Base-by-base conservation (phyloP, 2,329 filamentous ascomycete species). In the Tolypocladium cylindrosporum region DNA sequence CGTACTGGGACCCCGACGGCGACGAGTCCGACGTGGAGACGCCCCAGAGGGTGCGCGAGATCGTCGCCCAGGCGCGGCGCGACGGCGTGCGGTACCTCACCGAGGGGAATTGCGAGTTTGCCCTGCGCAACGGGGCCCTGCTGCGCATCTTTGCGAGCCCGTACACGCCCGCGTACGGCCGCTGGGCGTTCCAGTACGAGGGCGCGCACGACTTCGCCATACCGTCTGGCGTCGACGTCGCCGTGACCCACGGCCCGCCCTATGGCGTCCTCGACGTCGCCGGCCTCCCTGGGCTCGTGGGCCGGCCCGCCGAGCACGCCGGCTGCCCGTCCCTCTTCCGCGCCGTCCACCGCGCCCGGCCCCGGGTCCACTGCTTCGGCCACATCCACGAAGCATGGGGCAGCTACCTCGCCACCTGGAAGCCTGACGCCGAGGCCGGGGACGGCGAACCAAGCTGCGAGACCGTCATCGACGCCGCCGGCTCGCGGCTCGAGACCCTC, bases 361-460 rank as follows among this genome's bases (percentile, higher is more conserved):
- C 81, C 1, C 65, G 66, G 8, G 61, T 84, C 4, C 79, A 83
- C 64, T 83, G 80, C 65, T 84, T 83, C 59, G 81, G 81, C 0
- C 82, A 84, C 60, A 78, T 84, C n/a, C 82, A 85, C 63, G 79
- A 83, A 62, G 77, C 73, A 0, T 87, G 82, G 80, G 85, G 84
- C 3, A 77, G 75, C 0, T 79, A 77, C 56, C 59, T 81, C 3
- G 75, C 83, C 0, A 69, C 71, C 1, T 88, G 84, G 85, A 69
- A 66, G 14, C 27, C 61, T 10, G 63, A 58, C n/a, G 34, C 37
- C 19, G 55, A 55, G 14, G 42, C 54, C 34, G 34, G 21, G 9
- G 37, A 52, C 2, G 31, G 16, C 31, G 48, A 40, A 19, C 40
- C 27, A 0, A 34, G 42, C 34, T 21, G 13, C 57, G 48, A 24